These are phyloP conservation scores for Sinapis alba DNA, from an alignment of 441 rosid genomes.

Conservation along the genomic window DNA sequence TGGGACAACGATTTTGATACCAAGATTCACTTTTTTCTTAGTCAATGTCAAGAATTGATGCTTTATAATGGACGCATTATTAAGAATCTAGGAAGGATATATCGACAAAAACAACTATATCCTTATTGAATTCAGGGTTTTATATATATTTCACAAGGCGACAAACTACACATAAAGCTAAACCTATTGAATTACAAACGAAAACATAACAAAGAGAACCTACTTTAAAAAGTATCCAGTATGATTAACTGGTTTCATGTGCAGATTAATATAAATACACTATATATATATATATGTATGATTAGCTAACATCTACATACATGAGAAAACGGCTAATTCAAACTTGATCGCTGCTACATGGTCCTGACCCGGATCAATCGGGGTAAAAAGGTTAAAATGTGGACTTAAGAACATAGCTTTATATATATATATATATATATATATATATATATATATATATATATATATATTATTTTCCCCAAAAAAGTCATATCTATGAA, in stretches of 20 bases:
- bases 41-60: slow-evolving; percentile 1
- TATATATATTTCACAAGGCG: neutral
- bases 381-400: neutral
- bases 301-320: neutral
- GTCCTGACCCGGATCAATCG: neutral
- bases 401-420: neutral
- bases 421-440: too few relatives aligned
- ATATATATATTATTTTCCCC: too few relatives aligned
- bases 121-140: neutral
- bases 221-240: slow-evolving; percentile 13
- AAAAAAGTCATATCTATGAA: neutral
- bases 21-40: slow-evolving; percentile 16
- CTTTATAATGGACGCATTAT: slow-evolving; percentile 24
- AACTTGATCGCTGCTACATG: neutral
- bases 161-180: slow-evolving; percentile 2
- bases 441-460: too few relatives aligned
- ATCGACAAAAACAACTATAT: neutral
- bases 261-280: neutral
- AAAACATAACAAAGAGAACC: slow-evolving; percentile 2
- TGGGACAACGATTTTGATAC: slow-evolving; percentile 29
- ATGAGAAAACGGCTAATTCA: neutral
- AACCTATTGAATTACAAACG: neutral
- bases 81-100: slow-evolving; percentile 15
- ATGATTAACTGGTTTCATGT: neutral
- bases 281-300: neutral